Conservation (phyloP, 176 grass and related monocot genomes). For the Calamus simplicifolius region DNA sequence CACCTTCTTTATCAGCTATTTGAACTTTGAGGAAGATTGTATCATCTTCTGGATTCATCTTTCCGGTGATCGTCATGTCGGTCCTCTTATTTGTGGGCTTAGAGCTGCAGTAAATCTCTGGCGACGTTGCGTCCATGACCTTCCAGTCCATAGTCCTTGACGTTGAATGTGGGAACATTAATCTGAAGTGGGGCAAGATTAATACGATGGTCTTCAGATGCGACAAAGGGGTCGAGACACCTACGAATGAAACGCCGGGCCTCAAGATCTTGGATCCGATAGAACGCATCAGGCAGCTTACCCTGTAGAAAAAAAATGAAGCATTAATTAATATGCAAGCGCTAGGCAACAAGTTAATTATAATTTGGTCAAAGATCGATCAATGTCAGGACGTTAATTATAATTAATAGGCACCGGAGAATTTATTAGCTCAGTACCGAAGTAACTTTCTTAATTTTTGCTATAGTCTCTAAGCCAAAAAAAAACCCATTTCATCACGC, state of each 20-base stretch:
- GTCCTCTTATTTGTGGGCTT: neutral
- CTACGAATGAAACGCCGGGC: conserved; percentile 48
- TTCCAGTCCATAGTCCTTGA: neutral
- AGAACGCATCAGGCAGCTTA: conserved; percentile 65
- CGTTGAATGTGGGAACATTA: neutral
- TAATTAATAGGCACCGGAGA: too few relatives aligned
- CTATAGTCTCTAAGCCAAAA: too few relatives aligned
- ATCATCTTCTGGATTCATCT: conserved; percentile 74
- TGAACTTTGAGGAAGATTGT: conserved; percentile 86
- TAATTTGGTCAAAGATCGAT: neutral
- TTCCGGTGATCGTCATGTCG: conserved; percentile 85
- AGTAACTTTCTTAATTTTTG: too few relatives aligned
- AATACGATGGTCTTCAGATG: conserved; percentile 12
- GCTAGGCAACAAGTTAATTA: neutral
- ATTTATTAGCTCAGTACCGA: too few relatives aligned
- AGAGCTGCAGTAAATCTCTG: too few relatives aligned
- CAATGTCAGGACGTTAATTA: too few relatives aligned
- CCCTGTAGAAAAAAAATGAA: conserved; percentile 27
- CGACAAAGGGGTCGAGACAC: conserved; percentile 72
- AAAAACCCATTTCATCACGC: too few relatives aligned
- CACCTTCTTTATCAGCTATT: conserved; percentile 56
- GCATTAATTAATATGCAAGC: too few relatives aligned
- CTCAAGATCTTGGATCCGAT: conserved; percentile 31
- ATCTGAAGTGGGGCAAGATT: neutral
- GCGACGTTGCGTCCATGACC: neutral